Percentiles rank a stretch among this genome's conserved stretches.
Conservation (phyloP, 2,329 filamentous ascomycete species). For the Talaromyces albobiverticillius region DNA sequence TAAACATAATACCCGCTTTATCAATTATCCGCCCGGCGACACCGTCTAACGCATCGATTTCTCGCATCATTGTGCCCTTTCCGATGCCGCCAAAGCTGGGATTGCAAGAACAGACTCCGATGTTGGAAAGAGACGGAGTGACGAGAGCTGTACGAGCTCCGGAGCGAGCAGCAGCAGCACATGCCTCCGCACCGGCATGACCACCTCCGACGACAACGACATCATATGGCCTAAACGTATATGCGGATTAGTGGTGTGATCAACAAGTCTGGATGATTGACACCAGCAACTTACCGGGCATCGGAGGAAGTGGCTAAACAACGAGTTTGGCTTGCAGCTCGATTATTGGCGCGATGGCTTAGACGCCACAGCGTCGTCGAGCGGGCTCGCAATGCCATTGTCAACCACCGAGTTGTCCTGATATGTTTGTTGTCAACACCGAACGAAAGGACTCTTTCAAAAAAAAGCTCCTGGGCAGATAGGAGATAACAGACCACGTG, state of each 20-base stretch:
- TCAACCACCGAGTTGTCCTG: constrained; percentile 4
- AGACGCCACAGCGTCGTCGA: constrained; percentile 27
- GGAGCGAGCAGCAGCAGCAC: constrained; percentile 80
- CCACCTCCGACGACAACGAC: constrained; percentile 95
- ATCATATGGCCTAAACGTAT: constrained; percentile 66
- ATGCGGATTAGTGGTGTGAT: not conserved
- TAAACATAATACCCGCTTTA: constrained; percentile 92
- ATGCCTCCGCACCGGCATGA: constrained; percentile 92
- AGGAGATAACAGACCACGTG: constrained; percentile 8
- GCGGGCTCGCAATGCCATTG: constrained; percentile 36
- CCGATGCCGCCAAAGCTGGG: constrained; percentile 98
- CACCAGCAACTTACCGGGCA: constrained; percentile 28
- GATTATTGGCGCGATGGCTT: constrained; percentile 23
- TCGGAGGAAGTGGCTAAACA: constrained; percentile 40
- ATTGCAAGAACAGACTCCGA: constrained; percentile 95
- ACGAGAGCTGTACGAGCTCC: constrained; percentile 87
- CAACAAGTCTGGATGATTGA: not conserved
- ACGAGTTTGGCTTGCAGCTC: constrained; percentile 23
- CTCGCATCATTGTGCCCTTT: constrained; percentile 92
- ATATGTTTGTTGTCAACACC: not conserved
- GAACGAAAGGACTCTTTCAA: too few species aligned
- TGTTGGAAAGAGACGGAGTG: constrained; percentile 82
- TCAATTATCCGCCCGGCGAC: constrained; percentile 85
- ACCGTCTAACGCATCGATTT: constrained; percentile 92
- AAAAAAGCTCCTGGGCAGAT: constrained; percentile 3